Conservation (phyloP, 192 early-diverging fungal genomes). For the Chytriomyces confervae region DNA sequence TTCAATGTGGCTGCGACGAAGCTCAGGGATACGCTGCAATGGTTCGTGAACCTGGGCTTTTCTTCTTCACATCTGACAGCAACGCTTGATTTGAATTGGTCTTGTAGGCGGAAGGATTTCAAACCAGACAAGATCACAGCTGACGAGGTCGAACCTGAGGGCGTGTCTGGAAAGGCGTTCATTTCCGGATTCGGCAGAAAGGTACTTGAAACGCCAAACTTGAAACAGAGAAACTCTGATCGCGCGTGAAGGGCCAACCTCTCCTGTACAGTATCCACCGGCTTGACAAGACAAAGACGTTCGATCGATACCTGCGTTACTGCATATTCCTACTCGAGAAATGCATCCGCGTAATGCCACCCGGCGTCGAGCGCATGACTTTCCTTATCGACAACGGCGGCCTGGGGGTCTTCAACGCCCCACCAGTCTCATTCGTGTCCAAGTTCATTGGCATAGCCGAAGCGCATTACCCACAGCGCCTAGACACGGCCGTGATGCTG, state of each 20-base stretch:
- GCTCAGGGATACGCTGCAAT: constrained; percentile 9
- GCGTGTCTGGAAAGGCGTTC: constrained; percentile 81
- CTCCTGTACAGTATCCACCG: constrained; percentile 61
- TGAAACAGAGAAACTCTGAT: constrained; percentile 43
- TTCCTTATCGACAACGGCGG: constrained; percentile 85
- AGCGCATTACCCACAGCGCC: constrained; percentile 86
- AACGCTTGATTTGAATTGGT: not conserved
- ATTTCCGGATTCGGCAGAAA: constrained; percentile 79
- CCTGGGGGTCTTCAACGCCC: constrained; percentile 72
- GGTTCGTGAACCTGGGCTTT: not conserved
- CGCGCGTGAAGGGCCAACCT: not conserved
- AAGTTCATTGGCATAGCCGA: constrained; percentile 75
- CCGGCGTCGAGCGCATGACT: constrained; percentile 75
- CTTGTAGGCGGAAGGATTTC: constrained; percentile 69
- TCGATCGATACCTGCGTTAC: constrained; percentile 73
- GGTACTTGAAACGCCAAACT: constrained; percentile 62
- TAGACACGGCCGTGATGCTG: constrained; percentile 68
- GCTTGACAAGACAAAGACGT: constrained; percentile 73
- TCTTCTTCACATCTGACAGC: not conserved
- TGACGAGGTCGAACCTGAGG: constrained; percentile 75
- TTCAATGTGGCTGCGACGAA: constrained; percentile 5
- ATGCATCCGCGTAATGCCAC: constrained; percentile 70
- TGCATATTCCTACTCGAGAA: constrained; percentile 81
- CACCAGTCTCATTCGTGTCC: constrained; percentile 46
- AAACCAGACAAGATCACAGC: constrained; percentile 71